Percentiles rank a stretch among this genome's conserved stretches.
Conservation (phyloP, 2,329 filamentous ascomycete genomes). For the Penicillium rolfsii region DNA sequence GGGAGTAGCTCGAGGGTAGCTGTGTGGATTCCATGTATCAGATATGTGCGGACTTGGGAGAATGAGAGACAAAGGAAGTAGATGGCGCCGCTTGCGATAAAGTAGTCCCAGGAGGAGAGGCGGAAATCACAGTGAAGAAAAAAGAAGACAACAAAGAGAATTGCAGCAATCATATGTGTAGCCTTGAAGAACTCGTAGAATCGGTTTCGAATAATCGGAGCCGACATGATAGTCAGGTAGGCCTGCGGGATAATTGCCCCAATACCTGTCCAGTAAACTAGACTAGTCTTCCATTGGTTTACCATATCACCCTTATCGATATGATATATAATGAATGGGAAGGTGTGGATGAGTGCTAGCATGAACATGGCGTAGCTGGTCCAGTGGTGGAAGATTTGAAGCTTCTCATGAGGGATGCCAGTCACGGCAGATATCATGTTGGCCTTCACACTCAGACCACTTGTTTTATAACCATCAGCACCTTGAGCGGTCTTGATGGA, state of each 20-base stretch:
- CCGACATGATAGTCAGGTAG: constrained; percentile 60
- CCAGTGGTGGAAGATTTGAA: constrained; percentile 60
- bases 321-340: constrained; percentile 62
- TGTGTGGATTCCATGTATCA: constrained; percentile 53
- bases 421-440: constrained; percentile 60
- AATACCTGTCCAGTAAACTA: constrained; percentile 61
- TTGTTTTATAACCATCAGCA: constrained; percentile 21
- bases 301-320: constrained; percentile 55
- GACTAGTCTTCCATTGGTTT: constrained; percentile 48
- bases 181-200: constrained; percentile 64
- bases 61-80: constrained; percentile 54
- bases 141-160: constrained; percentile 60
- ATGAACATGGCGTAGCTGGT: constrained; percentile 60
- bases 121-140: constrained; percentile 62
- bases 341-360: constrained; percentile 61
- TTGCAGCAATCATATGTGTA: constrained; percentile 55
- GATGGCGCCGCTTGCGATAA: constrained; percentile 58
- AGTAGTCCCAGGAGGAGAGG: constrained; percentile 62
- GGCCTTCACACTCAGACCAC: constrained; percentile 56
- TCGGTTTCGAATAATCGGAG: constrained; percentile 54
- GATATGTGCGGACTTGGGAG: constrained; percentile 50
- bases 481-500: not conserved
- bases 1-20: constrained; percentile 49
- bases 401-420: constrained; percentile 60
- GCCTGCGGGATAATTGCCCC: constrained; percentile 58